These are phyloP conservation scores for Ilex paraguariensis DNA, from an alignment of 305 asterid species.

Conservation along the genomic window DNA sequence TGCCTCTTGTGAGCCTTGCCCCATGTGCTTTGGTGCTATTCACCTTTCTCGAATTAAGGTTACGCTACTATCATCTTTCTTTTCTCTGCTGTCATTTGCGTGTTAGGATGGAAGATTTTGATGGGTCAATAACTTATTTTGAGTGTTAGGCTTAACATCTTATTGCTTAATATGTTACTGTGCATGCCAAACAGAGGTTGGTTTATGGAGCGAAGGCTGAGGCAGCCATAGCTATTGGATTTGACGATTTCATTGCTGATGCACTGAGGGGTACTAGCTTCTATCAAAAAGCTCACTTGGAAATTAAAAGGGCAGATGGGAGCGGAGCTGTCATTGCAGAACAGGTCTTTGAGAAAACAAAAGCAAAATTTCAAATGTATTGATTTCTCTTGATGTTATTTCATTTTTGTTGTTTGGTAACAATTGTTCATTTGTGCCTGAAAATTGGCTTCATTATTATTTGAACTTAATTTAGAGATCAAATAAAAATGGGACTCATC, in stretches of 20 bases:
- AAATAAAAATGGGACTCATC: no score
- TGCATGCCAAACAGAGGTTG: slow-evolving; percentile 47
- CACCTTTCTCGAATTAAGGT: slow-evolving; percentile 95
- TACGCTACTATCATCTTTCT: slow-evolving; percentile 1
- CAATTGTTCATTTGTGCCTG: no score
- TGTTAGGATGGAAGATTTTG: no score
- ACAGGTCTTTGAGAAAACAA: slow-evolving; percentile 95
- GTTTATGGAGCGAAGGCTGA: slow-evolving; percentile 98
- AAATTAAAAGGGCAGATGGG: slow-evolving; percentile 86
- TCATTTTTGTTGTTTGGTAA: no score
- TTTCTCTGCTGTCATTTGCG: not conserved
- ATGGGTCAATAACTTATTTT: no score
- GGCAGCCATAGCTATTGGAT: slow-evolving; percentile 95
- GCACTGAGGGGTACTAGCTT: slow-evolving; percentile 91
- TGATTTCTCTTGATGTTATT: slow-evolving; percentile 14
- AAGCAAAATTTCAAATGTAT: slow-evolving; percentile 69
- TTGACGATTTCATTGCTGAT: slow-evolving; percentile 93
- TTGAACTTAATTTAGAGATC: no score
- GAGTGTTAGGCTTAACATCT: no score
- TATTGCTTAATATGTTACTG: no score
- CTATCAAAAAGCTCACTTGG: slow-evolving; percentile 80
- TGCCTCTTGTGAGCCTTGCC: slow-evolving; percentile 99
- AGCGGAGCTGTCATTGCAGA: slow-evolving; percentile 70
- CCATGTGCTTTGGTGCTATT: slow-evolving; percentile 98
- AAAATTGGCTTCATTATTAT: no score